Conservation (phyloP, 73 alveolate species). For the Paramecium caudatum region DNA sequence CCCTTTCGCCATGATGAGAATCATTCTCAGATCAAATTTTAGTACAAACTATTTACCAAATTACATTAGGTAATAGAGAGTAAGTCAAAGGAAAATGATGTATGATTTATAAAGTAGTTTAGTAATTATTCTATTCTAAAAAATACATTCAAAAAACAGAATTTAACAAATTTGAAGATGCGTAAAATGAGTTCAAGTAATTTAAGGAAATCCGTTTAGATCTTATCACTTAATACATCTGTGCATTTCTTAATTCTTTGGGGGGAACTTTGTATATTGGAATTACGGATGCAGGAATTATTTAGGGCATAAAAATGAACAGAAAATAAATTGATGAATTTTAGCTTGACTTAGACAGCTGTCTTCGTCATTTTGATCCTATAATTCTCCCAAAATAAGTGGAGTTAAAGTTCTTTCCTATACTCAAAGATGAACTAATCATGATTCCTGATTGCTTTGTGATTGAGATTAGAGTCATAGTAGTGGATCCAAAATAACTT, state of each 20-base stretch:
- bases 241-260: constrained; percentile 71
- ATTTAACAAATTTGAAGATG: constrained; percentile 70
- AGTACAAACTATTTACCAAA: neutral
- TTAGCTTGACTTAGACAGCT: neutral
- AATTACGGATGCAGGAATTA: constrained; percentile 69
- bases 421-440: constrained; percentile 14
- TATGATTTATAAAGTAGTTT: constrained; percentile 9
- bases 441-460: constrained; percentile 60
- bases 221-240: constrained; percentile 52
- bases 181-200: constrained; percentile 60
- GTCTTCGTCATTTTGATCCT: constrained; percentile 67
- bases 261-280: constrained; percentile 77
- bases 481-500: constrained; percentile 43
- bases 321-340: constrained; percentile 69
- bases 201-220: constrained; percentile 60
- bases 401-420: constrained; percentile 57
- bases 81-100: constrained; percentile 34
- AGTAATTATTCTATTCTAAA: constrained; percentile 8
- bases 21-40: neutral
- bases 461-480: constrained; percentile 60
- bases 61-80: constrained; percentile 43
- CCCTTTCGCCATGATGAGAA: neutral
- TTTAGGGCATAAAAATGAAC: constrained; percentile 44
- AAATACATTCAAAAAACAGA: constrained; percentile 65
- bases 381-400: constrained; percentile 54